These are phyloP conservation scores for Eremochloa ophiuroides DNA, from an alignment of 176 grass and related monocot species.

Conservation along the genomic window DNA sequence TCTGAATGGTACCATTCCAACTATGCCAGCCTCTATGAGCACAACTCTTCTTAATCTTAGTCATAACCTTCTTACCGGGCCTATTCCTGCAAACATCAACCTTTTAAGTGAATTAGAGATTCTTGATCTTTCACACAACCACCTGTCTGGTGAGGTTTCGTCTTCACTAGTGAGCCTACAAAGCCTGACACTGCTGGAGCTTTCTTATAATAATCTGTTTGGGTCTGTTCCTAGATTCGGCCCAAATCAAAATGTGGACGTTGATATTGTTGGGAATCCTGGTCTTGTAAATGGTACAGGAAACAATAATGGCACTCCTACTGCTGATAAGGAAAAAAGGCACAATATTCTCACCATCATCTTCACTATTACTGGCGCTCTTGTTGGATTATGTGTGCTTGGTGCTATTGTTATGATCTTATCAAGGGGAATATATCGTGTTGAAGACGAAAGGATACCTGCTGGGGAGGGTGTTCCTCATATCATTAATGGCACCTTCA, in stretches of 20 bases:
- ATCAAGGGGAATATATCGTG: conserved; percentile 52
- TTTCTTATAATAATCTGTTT: conserved; percentile 67
- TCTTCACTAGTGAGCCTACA: not conserved
- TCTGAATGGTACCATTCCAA: conserved; percentile 49
- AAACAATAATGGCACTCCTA: not conserved
- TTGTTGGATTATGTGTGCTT: conserved; percentile 41
- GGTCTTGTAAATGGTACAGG: not conserved
- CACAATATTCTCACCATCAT: not conserved
- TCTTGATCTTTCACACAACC: conserved; percentile 88
- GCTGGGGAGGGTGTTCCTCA: conserved; percentile 13
- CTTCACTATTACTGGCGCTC: conserved; percentile 25
- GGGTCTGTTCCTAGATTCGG: conserved; percentile 18
- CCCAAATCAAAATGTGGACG: not conserved
- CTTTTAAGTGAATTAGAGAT: conserved; percentile 10
- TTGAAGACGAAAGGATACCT: conserved; percentile 45
- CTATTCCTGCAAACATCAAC: conserved; percentile 35
- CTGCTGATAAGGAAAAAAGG: not conserved
- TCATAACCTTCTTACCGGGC: conserved; percentile 44
- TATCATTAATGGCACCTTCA: conserved; percentile 23
- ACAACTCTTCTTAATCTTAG: conserved; percentile 70
- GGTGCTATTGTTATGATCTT: conserved; percentile 7
- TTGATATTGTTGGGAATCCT: not conserved
- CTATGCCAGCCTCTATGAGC: conserved; percentile 20
- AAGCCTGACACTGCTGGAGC: conserved; percentile 42
- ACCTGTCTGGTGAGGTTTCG: conserved; percentile 45